Conservation (phyloP, 176 grass and related monocot genomes). For the Hyparrhenia diplandra region DNA sequence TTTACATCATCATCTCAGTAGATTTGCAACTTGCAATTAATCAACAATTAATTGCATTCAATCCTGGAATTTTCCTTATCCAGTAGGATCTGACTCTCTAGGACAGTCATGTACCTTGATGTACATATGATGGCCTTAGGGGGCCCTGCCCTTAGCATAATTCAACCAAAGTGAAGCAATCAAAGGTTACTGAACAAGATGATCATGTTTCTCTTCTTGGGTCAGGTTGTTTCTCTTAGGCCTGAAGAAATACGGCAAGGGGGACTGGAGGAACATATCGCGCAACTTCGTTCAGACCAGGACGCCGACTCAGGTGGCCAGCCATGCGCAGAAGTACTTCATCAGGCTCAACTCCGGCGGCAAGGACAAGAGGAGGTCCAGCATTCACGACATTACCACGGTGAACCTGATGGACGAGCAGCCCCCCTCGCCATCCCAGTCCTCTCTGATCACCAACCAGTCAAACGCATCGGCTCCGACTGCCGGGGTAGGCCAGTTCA, state of each 20-base stretch:
- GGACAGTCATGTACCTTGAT: conserved; percentile 27
- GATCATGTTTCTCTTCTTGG: conserved; percentile 10
- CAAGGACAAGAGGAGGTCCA: conserved; percentile 92
- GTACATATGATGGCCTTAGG: neutral
- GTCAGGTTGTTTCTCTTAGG: conserved; percentile 75
- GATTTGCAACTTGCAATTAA: conserved; percentile 34
- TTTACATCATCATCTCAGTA: conserved; percentile 3
- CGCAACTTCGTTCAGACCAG: conserved; percentile 71
- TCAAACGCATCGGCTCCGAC: conserved; percentile 22
- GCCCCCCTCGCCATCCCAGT: conserved; percentile 49
- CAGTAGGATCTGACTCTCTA: conserved; percentile 1
- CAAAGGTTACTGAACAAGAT: conserved; percentile 15
- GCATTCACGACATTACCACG: conserved; percentile 93
- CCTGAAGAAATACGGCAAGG: conserved; percentile 75
- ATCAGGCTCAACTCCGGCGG: conserved; percentile 77
- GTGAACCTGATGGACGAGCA: conserved; percentile 54
- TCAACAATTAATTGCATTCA: conserved; percentile 33
- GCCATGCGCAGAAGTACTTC: conserved; percentile 94
- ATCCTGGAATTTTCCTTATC: conserved; percentile 17
- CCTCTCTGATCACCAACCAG: conserved; percentile 42
- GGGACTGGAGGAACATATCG: conserved; percentile 94
- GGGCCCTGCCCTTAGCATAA: neutral
- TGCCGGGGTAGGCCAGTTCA: conserved; percentile 16
- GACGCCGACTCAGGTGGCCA: conserved; percentile 90
- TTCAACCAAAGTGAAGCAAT: neutral